Evolutionary conservation across 2,329 filamentous ascomycete species (phyloP), one percentile per base, ranked within the genome.

Genomic region (Cephalotrichum gorgonifer): DNA sequence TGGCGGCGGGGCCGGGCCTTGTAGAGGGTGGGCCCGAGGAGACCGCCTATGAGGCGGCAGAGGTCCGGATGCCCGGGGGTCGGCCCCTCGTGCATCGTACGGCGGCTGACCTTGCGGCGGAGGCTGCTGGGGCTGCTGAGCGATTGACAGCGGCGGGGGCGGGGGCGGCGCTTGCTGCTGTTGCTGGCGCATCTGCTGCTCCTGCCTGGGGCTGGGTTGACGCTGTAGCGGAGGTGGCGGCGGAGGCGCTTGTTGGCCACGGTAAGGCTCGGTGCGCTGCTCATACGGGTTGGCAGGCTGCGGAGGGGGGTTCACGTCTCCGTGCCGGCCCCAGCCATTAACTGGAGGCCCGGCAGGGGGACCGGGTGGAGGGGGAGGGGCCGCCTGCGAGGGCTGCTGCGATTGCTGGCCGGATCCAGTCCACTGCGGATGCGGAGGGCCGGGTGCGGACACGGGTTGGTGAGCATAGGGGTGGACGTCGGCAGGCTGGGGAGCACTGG

Each of bases 401-500:
- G 67, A 66, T 52, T 75, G 74, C 45, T 81, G 79, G 41, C 82
- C 79, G 44, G 88, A 86, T 51, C 83, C 85, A 54, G 86, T 87
- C 91, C 91, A 97, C 63, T 94, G 86, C 54, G 89, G 90, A 47
- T 85, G 85, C 47, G 88, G 87, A 51, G 88, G 88, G 11, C 86
- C 88, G 55, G 86, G 86, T 48, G 93, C 84, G 39, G 86, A 86
- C 44, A 83, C 79, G 48, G 83, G 80, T 65, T 95, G 89, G 60
- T 97, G 97, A 6, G 90, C 87, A 61, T 95, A 88, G 45, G 91
- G 91, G 63, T 97, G 90, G 22, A 97, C 89, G 65, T 98, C 93
- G 60, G 95, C 91, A 7, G 93, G 91, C 58, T 93, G 80, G n/a
- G 91, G 90, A 47, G 85, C 87, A 56, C 75, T 83, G 57, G 76